A percentile compares a stretch with the other conserved stretches of the same genome.
Conservation (phyloP, 805 yeast genomes). For the Vanderwaltozyma tropicalis region DNA sequence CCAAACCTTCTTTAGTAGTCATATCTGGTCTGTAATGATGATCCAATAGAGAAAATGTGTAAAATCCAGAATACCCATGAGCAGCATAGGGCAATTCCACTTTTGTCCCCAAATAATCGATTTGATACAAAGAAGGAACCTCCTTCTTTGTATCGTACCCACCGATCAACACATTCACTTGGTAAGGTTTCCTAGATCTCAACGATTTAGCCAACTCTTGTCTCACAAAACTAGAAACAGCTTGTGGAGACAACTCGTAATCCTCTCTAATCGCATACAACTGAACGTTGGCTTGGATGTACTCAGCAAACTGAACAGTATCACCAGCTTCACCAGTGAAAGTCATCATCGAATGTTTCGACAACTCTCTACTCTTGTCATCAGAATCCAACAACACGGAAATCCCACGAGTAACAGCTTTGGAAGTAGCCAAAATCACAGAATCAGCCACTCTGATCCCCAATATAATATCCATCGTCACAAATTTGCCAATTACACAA, state of each 20-base stretch:
- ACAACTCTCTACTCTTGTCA: slow-evolving; percentile 68
- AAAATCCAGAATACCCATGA: slow-evolving; percentile 97
- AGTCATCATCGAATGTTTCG: slow-evolving; percentile 72
- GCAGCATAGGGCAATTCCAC: slow-evolving; percentile 93
- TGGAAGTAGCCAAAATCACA: slow-evolving; percentile 87
- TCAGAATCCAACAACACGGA: slow-evolving; percentile 69
- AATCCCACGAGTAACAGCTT: slow-evolving; percentile 86
- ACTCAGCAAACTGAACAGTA: slow-evolving; percentile 90
- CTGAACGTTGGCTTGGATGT: slow-evolving; percentile 84
- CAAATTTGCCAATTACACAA: not conserved
- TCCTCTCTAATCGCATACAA: slow-evolving; percentile 79
- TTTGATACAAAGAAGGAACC: slow-evolving; percentile 68
- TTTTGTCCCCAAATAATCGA: slow-evolving; percentile 88
- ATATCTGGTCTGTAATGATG: slow-evolving; percentile 76
- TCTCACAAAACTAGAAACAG: slow-evolving; percentile 82
- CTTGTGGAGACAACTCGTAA: slow-evolving; percentile 70
- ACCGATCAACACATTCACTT: slow-evolving; percentile 82
- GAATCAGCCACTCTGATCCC: slow-evolving; percentile 77
- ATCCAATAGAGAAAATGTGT: slow-evolving; percentile 81
- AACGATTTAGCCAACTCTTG: slow-evolving; percentile 77
- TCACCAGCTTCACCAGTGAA: slow-evolving; percentile 96
- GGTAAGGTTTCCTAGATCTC: slow-evolving; percentile 92
- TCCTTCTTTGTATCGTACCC: slow-evolving; percentile 58
- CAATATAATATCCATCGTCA: slow-evolving; percentile 76
- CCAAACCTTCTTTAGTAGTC: slow-evolving; percentile 67